phyloP scores from a whole-genome alignment of 768 basidiomycete species.

The Pholiota conissans region DNA sequence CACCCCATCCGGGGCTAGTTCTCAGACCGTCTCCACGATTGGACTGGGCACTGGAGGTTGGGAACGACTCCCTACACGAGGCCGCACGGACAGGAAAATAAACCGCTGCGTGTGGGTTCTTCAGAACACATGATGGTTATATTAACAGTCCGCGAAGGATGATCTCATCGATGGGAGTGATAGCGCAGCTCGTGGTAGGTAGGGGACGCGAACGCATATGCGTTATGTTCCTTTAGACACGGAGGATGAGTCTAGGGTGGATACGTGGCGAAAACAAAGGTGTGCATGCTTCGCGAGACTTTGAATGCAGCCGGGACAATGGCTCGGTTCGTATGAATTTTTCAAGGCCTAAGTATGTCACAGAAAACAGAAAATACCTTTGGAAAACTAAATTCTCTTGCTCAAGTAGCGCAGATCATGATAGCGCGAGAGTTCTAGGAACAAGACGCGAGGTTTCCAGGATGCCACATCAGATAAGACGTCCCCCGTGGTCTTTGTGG shows the following conservation, averaged over 20 bases:
- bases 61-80: not conserved
- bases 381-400: too few species aligned
- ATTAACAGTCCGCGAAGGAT: not conserved
- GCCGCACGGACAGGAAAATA: not conserved
- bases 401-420: not conserved
- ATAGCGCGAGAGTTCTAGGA: not conserved
- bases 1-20: not conserved
- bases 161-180: not conserved
- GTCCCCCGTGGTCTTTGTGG: not conserved
- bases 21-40: not conserved
- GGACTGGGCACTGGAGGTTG: not conserved
- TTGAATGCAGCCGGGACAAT: not conserved
- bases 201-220: too few species aligned
- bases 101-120: not conserved
- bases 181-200: not conserved
- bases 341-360: not conserved
- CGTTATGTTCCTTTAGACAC: not conserved
- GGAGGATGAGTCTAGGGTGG: not conserved
- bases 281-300: not conserved
- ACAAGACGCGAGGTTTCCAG: not conserved
- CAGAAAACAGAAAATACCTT: too few species aligned
- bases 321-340: not conserved
- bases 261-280: not conserved
- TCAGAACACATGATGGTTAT: not conserved
- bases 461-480: not conserved